phyloP scores from a whole-genome alignment of 2,329 filamentous ascomycete genomes.

The Aspergillus texensis region DNA sequence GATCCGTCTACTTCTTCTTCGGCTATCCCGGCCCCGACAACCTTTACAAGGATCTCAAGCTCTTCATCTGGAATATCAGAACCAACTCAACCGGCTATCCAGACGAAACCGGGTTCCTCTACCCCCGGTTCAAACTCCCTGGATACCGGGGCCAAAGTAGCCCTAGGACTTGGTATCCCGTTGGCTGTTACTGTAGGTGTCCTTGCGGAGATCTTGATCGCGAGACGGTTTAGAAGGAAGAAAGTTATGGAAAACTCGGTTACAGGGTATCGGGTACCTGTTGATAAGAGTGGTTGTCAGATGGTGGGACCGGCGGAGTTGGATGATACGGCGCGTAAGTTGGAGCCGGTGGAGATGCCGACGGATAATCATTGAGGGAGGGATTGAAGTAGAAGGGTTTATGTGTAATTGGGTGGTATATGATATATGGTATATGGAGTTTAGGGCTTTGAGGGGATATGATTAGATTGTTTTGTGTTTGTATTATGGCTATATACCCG shows the following conservation, averaged over 20 bases:
- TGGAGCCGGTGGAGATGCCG: neutral
- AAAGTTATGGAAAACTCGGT: neutral
- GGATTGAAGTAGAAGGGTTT: neutral
- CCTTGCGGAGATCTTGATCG: neutral
- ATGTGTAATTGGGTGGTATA: neutral
- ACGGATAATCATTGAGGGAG: neutral
- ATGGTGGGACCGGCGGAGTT: neutral
- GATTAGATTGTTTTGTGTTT: too few relatives aligned
- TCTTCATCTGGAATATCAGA: neutral
- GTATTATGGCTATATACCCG: neutral
- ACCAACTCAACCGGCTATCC: too few relatives aligned
- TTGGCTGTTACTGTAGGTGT: neutral
- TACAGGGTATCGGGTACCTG: neutral
- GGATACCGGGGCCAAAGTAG: neutral
- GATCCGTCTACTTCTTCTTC: neutral
- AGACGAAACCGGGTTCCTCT: neutral
- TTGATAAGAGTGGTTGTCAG: neutral
- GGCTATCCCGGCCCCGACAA: neutral
- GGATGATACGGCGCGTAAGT: neutral
- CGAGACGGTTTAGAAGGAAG: neutral
- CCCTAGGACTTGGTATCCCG: neutral
- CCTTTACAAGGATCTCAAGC: neutral
- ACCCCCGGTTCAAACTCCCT: neutral
- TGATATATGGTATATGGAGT: neutral
- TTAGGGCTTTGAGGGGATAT: neutral